phyloP scores from a whole-genome alignment of 805 yeast genomes.

The Candida arabinofermentans region DNA sequence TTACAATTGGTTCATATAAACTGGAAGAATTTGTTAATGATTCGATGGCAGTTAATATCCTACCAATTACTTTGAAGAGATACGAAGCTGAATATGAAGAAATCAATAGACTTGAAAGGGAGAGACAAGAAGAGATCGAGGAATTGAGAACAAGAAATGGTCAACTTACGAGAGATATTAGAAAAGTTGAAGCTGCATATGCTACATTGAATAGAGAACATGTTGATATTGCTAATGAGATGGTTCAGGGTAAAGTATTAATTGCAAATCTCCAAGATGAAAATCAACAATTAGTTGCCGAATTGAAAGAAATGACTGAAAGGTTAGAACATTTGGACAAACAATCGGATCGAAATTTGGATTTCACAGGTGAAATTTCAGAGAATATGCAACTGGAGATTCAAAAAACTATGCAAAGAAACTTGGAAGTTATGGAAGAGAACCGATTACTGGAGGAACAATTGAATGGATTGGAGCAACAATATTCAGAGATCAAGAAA shows the following conservation, averaged over 20 bases:
- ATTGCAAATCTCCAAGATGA: slow-evolving; percentile 76
- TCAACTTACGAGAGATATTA: slow-evolving; percentile 65
- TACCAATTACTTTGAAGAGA: slow-evolving; percentile 68
- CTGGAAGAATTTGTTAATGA: slow-evolving; percentile 75
- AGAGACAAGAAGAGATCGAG: slow-evolving; percentile 61
- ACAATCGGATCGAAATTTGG: slow-evolving; percentile 19
- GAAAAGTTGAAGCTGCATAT: slow-evolving; percentile 66
- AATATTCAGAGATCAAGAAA: slow-evolving; percentile 20
- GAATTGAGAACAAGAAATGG: slow-evolving; percentile 61
- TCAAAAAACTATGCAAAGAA: slow-evolving; percentile 56
- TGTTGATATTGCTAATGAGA: slow-evolving; percentile 77
- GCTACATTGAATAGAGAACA: slow-evolving; percentile 76
- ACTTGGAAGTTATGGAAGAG: slow-evolving; percentile 61
- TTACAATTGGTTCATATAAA: slow-evolving; percentile 40
- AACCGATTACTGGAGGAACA: slow-evolving; percentile 56
- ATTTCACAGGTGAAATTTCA: slow-evolving; percentile 29
- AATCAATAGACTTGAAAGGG: slow-evolving; percentile 62
- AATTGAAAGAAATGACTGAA: slow-evolving; percentile 43
- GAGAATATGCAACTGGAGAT: slow-evolving; percentile 45
- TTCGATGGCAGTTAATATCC: slow-evolving; percentile 67
- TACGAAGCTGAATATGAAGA: slow-evolving; percentile 73
- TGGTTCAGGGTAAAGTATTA: slow-evolving; percentile 74
- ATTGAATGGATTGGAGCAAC: slow-evolving; percentile 37
- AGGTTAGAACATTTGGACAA: slow-evolving; percentile 35
- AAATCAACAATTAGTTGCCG: slow-evolving; percentile 52